Percentiles rank a stretch among this genome's conserved stretches.
These are phyloP conservation scores for Psilocybe azurescens DNA, from an alignment of 768 basidiomycete species.

Conservation along the genomic window DNA sequence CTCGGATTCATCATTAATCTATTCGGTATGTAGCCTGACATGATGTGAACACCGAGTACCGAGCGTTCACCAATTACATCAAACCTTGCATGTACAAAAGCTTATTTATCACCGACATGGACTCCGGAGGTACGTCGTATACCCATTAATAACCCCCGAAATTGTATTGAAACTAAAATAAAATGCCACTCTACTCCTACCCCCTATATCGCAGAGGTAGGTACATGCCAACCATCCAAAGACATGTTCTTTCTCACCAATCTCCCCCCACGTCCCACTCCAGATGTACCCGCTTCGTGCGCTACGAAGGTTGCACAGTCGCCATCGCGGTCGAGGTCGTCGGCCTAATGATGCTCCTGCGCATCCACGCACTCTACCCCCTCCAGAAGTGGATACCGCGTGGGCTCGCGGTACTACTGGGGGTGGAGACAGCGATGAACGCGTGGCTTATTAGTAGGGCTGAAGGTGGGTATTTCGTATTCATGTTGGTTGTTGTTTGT, in stretches of 20 bases:
- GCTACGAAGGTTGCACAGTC: slow-evolving; percentile 58
- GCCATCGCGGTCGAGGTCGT: slow-evolving; percentile 57
- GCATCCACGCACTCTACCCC: slow-evolving; percentile 48
- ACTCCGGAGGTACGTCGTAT: slow-evolving; percentile 37
- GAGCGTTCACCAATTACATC: no score
- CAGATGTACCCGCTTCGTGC: slow-evolving; percentile 52
- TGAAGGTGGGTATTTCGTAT: slow-evolving; percentile 41
- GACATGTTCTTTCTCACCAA: not conserved
- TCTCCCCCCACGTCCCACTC: not conserved
- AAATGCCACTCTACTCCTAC: not conserved
- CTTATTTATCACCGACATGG: slow-evolving; percentile 49
- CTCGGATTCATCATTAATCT: slow-evolving; percentile 66
- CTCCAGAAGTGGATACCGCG: slow-evolving; percentile 34
- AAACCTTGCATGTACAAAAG: slow-evolving; percentile 22
- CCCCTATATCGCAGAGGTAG: not conserved
- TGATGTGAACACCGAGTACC: no score
- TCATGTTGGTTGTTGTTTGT: not conserved
- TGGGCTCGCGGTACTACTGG: slow-evolving; percentile 40
- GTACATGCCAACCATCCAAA: not conserved
- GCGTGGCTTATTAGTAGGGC: slow-evolving; percentile 59
- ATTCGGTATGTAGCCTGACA: slow-evolving; percentile 36
- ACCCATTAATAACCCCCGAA: not conserved
- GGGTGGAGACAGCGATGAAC: slow-evolving; percentile 52
- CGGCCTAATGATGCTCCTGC: slow-evolving; percentile 64
- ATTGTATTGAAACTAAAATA: no score